phyloP scores from a whole-genome alignment of 495 filamentous ascomycete genomes.

The Hypoxylon lienhwacheense region DNA sequence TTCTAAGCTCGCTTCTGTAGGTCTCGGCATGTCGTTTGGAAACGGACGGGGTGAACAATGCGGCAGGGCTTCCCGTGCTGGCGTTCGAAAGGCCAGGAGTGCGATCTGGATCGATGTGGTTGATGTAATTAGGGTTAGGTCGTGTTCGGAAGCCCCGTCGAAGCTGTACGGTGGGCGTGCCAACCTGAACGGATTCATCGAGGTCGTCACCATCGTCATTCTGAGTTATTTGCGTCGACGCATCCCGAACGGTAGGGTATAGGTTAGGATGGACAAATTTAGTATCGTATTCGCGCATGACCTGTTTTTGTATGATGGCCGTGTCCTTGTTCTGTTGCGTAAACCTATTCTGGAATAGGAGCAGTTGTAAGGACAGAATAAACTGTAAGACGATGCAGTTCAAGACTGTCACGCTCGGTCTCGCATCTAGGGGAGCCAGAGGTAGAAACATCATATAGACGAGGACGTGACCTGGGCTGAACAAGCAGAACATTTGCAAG shows the following conservation, averaged over 20 bases:
- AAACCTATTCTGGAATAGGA: constrained; percentile 68
- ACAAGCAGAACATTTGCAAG: constrained; percentile 81
- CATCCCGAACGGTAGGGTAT: constrained; percentile 78
- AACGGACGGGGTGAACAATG: constrained; percentile 39
- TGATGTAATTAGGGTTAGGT: constrained; percentile 85
- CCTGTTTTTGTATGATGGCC: constrained; percentile 82
- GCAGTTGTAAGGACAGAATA: constrained; percentile 77
- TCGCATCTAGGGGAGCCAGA: constrained; percentile 68
- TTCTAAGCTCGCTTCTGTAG: constrained; percentile 22
- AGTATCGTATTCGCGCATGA: constrained; percentile 91
- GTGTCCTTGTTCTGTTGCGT: constrained; percentile 84
- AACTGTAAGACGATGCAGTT: constrained; percentile 71
- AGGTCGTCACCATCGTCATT: constrained; percentile 48
- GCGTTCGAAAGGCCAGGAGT: constrained; percentile 30
- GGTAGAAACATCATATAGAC: constrained; percentile 89
- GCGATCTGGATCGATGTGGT: constrained; percentile 71
- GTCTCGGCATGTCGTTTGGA: constrained; percentile 24
- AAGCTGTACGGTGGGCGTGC: constrained; percentile 76
- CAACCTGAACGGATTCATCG: constrained; percentile 63
- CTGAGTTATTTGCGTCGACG: constrained; percentile 70
- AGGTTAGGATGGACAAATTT: constrained; percentile 93
- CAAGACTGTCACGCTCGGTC: constrained; percentile 81
- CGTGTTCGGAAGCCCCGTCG: constrained; percentile 80
- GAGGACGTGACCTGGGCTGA: constrained; percentile 88
- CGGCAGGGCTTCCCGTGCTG: constrained; percentile 32